phyloP scores from a whole-genome alignment of 2,329 filamentous ascomycete genomes.

The Xylaria sp. region DNA sequence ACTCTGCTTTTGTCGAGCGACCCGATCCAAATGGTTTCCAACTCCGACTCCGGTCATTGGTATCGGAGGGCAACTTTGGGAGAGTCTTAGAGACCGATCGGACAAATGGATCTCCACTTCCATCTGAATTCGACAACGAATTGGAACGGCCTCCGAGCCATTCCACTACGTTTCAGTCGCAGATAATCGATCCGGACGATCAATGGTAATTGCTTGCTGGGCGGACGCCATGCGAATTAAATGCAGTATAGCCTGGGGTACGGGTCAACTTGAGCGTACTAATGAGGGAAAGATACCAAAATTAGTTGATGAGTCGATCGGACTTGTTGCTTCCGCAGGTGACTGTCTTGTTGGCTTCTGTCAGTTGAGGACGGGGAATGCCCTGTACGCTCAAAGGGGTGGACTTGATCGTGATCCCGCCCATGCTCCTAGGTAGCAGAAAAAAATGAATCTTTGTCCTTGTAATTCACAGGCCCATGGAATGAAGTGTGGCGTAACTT shows the following conservation, averaged over 20 bases:
- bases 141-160: too few species aligned
- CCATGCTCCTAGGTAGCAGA: conserved; percentile 44
- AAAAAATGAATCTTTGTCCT: conserved; percentile 39
- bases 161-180: background rate
- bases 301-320: conserved; percentile 51
- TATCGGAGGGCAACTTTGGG: too few species aligned
- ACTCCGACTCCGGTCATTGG: background rate
- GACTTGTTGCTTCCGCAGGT: conserved; percentile 42
- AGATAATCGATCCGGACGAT: conserved; percentile 1
- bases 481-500: conserved; percentile 6
- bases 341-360: conserved; percentile 40
- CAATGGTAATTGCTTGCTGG: conserved; percentile 39
- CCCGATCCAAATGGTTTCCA: background rate
- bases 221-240: conserved; percentile 35
- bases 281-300: conserved; percentile 99
- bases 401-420: conserved; percentile 90
- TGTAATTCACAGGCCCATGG: conserved; percentile 6
- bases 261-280: conserved; percentile 78
- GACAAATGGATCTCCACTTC: too few species aligned
- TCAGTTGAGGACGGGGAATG: conserved; percentile 81
- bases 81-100: too few species aligned
- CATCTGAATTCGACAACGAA: too few species aligned
- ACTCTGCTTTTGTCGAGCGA: background rate
- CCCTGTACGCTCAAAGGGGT: conserved; percentile 91
- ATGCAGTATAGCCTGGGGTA: conserved; percentile 51